These are phyloP conservation scores for Clohesyomyces aquaticus DNA, from an alignment of 495 filamentous ascomycete genomes.

Conservation along the genomic window DNA sequence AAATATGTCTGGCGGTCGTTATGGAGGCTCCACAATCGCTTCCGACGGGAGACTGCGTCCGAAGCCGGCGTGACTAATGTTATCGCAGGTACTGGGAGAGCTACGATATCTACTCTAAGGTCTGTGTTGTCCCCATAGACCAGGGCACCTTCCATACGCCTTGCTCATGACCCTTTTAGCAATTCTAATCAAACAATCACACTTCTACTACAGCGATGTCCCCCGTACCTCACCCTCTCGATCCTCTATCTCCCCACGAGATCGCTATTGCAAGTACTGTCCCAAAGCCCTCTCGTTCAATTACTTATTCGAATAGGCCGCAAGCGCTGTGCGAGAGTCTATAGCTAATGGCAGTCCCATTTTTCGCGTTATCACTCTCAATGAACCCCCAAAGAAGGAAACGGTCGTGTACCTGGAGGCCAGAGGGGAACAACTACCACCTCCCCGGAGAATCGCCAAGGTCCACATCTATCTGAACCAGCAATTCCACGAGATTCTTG, in stretches of 20 bases:
- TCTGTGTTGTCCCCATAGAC: neutral
- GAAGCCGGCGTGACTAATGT: neutral
- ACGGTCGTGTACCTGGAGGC: constrained; percentile 17
- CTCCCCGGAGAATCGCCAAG: constrained; percentile 15
- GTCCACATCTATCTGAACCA: constrained; percentile 21
- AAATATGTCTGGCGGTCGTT: neutral
- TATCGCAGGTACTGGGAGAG: neutral
- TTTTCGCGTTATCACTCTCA: constrained; percentile 28
- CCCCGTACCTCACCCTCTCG: constrained; percentile 14
- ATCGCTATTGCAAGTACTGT: constrained; percentile 17
- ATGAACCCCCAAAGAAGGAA: constrained; percentile 27
- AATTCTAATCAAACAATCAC: neutral
- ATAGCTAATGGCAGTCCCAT: neutral
- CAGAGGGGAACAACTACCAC: neutral
- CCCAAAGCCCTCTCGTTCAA: neutral
- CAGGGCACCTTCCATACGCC: neutral
- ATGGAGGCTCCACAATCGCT: neutral
- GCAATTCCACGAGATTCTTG: constrained; percentile 16
- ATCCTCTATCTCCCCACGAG: constrained; percentile 22
- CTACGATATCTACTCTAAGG: neutral
- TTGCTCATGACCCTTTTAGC: neutral
- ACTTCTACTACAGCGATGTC: constrained; percentile 7
- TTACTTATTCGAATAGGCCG: constrained; percentile 6
- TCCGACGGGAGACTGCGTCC: neutral
- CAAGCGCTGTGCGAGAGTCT: constrained; percentile 4